Conservation (phyloP, 805 yeast genomes). For the Myxozyma monticola region DNA sequence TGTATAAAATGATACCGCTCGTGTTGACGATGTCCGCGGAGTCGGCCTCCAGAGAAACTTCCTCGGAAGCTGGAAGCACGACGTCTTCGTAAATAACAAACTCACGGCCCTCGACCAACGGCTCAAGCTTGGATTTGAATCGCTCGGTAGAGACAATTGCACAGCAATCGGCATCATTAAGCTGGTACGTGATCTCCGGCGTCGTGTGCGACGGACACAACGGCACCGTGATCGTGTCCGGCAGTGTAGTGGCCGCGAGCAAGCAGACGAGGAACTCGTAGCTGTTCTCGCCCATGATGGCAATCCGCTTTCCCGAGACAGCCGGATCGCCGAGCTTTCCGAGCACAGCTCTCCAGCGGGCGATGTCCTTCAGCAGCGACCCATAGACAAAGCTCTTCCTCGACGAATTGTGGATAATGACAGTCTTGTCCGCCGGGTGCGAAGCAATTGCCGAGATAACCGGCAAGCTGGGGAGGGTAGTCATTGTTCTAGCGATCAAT, state of each 20-base stretch:
- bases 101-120: slow-evolving; percentile 24
- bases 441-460: slow-evolving; percentile 21
- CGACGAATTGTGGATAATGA: slow-evolving; percentile 37
- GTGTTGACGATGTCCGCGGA: slow-evolving; percentile 2
- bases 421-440: slow-evolving; percentile 35
- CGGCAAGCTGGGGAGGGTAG: slow-evolving; percentile 24
- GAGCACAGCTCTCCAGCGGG: slow-evolving; percentile 33
- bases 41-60: slow-evolving; percentile 6
- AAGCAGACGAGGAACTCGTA: slow-evolving; percentile 36
- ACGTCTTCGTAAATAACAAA: slow-evolving; percentile 29
- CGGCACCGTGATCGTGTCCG: slow-evolving; percentile 38
- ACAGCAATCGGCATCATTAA: slow-evolving; percentile 36
- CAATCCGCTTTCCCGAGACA: slow-evolving; percentile 32
- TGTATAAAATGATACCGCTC: slow-evolving; percentile 38
- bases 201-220: slow-evolving; percentile 39
- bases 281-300: slow-evolving; percentile 41
- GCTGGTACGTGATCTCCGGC: slow-evolving; percentile 38
- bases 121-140: slow-evolving; percentile 33
- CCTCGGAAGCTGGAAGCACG: slow-evolving; percentile 11
- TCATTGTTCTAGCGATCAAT: too few relatives aligned
- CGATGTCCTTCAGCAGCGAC: slow-evolving; percentile 34
- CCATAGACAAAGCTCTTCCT: slow-evolving; percentile 37
- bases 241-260: slow-evolving; percentile 36
- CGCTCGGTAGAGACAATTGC: slow-evolving; percentile 36
- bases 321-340: slow-evolving; percentile 2